phyloP scores from a whole-genome alignment of 495 filamentous ascomycete species.

The Geopyxis carbonaria region DNA sequence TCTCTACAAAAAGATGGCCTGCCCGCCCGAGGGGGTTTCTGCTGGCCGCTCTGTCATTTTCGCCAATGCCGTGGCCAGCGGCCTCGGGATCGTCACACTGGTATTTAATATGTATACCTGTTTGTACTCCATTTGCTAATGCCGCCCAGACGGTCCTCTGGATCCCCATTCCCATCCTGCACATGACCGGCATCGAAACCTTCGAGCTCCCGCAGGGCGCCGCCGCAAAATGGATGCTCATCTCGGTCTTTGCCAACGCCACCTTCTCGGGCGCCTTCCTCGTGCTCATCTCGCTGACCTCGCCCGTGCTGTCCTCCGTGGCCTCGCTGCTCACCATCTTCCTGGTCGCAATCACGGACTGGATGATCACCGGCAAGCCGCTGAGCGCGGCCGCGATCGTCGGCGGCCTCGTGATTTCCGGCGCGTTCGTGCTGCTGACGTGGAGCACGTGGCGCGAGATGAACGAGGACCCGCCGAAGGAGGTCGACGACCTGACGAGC shows the following conservation, averaged over 20 bases:
- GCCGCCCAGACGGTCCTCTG: conserved; percentile 50
- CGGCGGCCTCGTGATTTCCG: conserved; percentile 75
- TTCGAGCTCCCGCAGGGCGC: conserved; percentile 67
- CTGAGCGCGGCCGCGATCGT: conserved; percentile 55
- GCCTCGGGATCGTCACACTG: conserved; percentile 74
- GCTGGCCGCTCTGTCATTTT: conserved; percentile 76
- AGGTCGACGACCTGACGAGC: too few relatives aligned
- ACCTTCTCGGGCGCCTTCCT: conserved; percentile 86
- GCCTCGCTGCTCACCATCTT: conserved; percentile 91
- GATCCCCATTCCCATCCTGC: conserved; percentile 77
- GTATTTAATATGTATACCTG: conserved; percentile 3
- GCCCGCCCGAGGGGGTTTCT: conserved; percentile 74
- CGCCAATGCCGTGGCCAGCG: conserved; percentile 72
- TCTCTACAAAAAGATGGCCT: conserved; percentile 79
- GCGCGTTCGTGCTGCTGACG: conserved; percentile 66
- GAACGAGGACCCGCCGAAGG: too few relatives aligned
- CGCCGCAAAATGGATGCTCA: conserved; percentile 57
- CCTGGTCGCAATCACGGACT: conserved; percentile 81
- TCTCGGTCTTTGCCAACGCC: conserved; percentile 72
- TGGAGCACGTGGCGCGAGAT: conserved; percentile 89
- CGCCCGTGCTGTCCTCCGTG: conserved; percentile 77
- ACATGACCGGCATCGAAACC: conserved; percentile 55
- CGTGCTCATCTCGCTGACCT: conserved; percentile 78
- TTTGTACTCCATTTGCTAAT: background rate
- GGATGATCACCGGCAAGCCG: conserved; percentile 58